Base-by-base conservation (phyloP, 495 filamentous ascomycete genomes). In the Xylaria palmicola region DNA sequence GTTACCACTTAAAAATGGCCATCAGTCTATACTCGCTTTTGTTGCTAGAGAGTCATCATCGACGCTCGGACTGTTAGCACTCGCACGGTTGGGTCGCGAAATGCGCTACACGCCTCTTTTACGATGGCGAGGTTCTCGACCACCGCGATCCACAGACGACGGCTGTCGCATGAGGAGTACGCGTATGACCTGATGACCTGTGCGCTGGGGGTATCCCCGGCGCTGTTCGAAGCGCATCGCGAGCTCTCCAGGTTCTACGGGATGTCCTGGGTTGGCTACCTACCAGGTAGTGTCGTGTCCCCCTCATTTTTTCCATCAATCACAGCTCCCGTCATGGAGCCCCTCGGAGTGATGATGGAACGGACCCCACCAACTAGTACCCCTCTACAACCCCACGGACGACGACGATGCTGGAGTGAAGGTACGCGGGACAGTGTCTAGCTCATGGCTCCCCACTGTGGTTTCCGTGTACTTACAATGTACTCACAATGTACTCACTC, bases 251-350 rank as follows among this genome's bases (percentile, higher is more conserved):
- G n/a, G 50, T 6, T 53, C 12, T 22, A 8, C 8, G 17, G 40
- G 29, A 37, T 27, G 24, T 17, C 41, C 30, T 44, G 37, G 30
- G 8, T 22, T 20, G 17, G 4, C 20, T 2, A 48, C 2, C 1
- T 48, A n/a, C n/a, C n/a, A 20, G 15, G 30, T 32, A 37, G 45
- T 15, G 36, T 58, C 22, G n/a, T n/a, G n/a, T n/a, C 6, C 26
- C 17, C 40, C 36, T 48, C 22, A 70, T 68, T 75, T 74, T n/a
- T 67, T 72, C 73, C 73, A 68, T 70, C 73, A 75, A 74, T 75
- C 73, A 73, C 20, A 64, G 37, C 47, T 17, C 56, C 19, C 13
- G 30, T 19, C 50, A 43, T 5, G 24, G 9, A 26, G 36, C n/a
- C 26, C 6, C 19, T 60, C 56, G 56, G 47, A 60, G 27, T 22